These are phyloP conservation scores for Neonothopanus nambi DNA, from an alignment of 1,284 basidiomycete genomes.

Conservation along the genomic window DNA sequence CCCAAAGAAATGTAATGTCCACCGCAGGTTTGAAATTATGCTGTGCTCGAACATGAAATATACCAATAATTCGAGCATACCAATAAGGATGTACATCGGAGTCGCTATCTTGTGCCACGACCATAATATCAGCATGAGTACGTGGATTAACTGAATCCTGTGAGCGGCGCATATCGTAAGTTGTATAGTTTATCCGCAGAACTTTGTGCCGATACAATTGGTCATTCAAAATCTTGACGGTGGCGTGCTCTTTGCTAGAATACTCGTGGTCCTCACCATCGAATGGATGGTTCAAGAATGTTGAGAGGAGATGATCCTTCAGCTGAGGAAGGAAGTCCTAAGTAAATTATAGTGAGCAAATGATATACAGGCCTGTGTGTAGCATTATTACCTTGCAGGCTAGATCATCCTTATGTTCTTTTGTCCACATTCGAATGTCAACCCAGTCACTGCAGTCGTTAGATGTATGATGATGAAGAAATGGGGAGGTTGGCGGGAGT, in stretches of 20 bases:
- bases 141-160: constrained; percentile 26
- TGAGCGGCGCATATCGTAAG: constrained; percentile 25
- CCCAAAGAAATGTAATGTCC: constrained; percentile 16
- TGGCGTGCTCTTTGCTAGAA: constrained; percentile 24
- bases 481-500: no score
- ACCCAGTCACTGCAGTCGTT: no score
- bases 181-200: constrained; percentile 27
- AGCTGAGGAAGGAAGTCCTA: constrained; percentile 28
- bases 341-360: not conserved
- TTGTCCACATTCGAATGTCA: constrained; percentile 29
- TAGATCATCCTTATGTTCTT: not conserved
- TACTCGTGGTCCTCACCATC: constrained; percentile 29
- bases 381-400: not conserved
- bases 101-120: constrained; percentile 19
- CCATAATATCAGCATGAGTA: constrained; percentile 20
- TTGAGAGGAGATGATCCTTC: constrained; percentile 29
- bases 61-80: constrained; percentile 15
- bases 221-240: constrained; percentile 15
- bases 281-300: constrained; percentile 22
- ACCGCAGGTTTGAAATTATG: no score
- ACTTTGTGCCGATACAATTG: constrained; percentile 21
- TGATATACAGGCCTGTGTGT: not conserved
- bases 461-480: no score
- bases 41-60: constrained; percentile 25
- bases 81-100: constrained; percentile 10